These are phyloP conservation scores for Mycocentrospora acerina DNA, from an alignment of 2,329 filamentous ascomycete genomes.

Conservation along the genomic window DNA sequence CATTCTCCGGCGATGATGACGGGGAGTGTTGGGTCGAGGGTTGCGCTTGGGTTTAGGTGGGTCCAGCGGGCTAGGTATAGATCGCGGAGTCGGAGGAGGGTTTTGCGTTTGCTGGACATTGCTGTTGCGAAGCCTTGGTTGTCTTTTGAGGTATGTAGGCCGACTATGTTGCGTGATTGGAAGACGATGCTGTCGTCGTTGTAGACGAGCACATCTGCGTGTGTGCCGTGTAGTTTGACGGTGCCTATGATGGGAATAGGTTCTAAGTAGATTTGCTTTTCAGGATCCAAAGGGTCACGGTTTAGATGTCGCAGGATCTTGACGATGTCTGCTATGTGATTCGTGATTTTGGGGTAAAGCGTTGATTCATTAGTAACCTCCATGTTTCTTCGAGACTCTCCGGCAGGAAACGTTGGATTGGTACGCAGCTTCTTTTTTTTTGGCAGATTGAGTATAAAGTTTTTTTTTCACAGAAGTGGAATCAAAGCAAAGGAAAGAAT, in stretches of 20 bases:
- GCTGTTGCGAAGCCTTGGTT: conserved; percentile 26
- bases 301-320: conserved; percentile 15
- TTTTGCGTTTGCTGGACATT: conserved; percentile 17
- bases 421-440: too few species aligned
- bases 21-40: conserved; percentile 10
- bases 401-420: too few species aligned
- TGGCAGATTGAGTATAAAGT: too few species aligned
- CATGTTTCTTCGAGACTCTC: conserved; percentile 7
- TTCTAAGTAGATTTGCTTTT: conserved; percentile 4
- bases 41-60: conserved; percentile 12
- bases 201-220: conserved; percentile 32
- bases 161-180: conserved; percentile 26
- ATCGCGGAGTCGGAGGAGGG: conserved; percentile 21
- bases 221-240: conserved; percentile 38
- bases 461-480: too few species aligned
- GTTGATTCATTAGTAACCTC: conserved; percentile 12
- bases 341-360: conserved; percentile 35
- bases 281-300: conserved; percentile 4
- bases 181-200: conserved; percentile 20
- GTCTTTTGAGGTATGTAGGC: conserved; percentile 19
- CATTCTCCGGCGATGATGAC: conserved; percentile 34
- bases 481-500: too few species aligned
- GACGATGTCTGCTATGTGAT: conserved; percentile 20
- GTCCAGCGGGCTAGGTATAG: conserved; percentile 19
- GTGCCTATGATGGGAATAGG: conserved; percentile 28